phyloP scores from a whole-genome alignment of 2,329 filamentous ascomycete species.

The Epicoccum sorghinum region DNA sequence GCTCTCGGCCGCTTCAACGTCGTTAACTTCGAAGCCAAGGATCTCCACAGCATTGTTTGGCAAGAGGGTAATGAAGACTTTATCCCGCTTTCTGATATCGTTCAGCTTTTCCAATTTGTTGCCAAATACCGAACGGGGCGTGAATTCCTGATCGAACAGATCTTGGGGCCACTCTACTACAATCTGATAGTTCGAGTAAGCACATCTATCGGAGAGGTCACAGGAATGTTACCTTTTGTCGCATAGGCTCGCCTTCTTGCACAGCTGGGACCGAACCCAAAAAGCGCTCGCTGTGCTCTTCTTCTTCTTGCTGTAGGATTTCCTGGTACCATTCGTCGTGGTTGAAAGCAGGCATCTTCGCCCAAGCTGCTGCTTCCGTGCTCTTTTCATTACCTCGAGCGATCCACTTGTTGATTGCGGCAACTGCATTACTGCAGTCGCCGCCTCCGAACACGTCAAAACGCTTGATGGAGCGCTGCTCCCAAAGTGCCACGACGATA shows the following conservation, averaged over 20 bases:
- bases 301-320: slow-evolving; percentile 21
- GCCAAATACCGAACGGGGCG: slow-evolving; percentile 36
- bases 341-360: slow-evolving; percentile 34
- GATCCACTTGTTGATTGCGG: slow-evolving; percentile 39
- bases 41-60: slow-evolving; percentile 28
- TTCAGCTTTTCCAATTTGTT: slow-evolving; percentile 37
- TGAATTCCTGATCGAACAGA: slow-evolving; percentile 18
- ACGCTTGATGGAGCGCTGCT: slow-evolving; percentile 16
- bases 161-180: slow-evolving; percentile 33
- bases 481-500: slow-evolving; percentile 22
- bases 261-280: slow-evolving; percentile 22
- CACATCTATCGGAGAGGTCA: not conserved
- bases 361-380: slow-evolving; percentile 34
- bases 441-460: slow-evolving; percentile 35
- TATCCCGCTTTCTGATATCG: slow-evolving; percentile 30
- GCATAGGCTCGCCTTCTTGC: slow-evolving; percentile 7
- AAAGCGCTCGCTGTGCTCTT: slow-evolving; percentile 28
- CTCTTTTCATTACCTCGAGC: slow-evolving; percentile 24
- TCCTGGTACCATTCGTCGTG: slow-evolving; percentile 32
- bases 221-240: slow-evolving; percentile 13
- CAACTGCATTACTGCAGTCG: slow-evolving; percentile 25
- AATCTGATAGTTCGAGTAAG: slow-evolving; percentile 26
- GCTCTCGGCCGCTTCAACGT: slow-evolving; percentile 28
- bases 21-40: slow-evolving; percentile 15
- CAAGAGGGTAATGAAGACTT: slow-evolving; percentile 36